Evolutionary conservation across 2,329 filamentous ascomycete genomes (phyloP).

Genomic region (Alternaria tenuissima): DNA sequence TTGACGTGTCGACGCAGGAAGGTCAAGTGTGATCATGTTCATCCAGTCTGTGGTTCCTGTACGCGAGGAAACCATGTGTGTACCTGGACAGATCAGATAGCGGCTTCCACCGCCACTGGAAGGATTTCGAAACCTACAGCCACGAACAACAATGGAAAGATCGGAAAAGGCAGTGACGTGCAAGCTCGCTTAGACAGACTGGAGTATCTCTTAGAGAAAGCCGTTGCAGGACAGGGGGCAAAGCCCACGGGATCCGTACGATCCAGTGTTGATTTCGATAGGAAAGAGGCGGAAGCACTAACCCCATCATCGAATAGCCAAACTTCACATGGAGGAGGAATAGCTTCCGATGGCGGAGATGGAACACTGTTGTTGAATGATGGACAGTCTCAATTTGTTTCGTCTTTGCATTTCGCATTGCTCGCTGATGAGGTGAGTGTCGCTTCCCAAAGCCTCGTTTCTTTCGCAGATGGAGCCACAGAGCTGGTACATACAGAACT

Average conservation of each 20-base stretch:
- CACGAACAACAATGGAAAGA: slow-evolving; percentile 25
- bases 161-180: slow-evolving; percentile 42
- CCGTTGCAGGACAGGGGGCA: slow-evolving; percentile 34
- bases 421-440: slow-evolving; percentile 49
- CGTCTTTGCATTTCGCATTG: slow-evolving; percentile 51
- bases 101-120: slow-evolving; percentile 25
- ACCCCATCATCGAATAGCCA: slow-evolving; percentile 47
- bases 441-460: neutral
- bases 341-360: slow-evolving; percentile 47
- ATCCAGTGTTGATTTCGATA: slow-evolving; percentile 30
- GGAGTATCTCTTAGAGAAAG: slow-evolving; percentile 47
- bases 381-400: slow-evolving; percentile 51
- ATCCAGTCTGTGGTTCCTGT: slow-evolving; percentile 51
- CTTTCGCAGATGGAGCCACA: neutral
- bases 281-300: slow-evolving; percentile 31
- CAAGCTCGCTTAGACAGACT: slow-evolving; percentile 49
- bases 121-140: slow-evolving; percentile 39
- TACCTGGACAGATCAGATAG: slow-evolving; percentile 45
- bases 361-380: slow-evolving; percentile 49
- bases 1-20: slow-evolving; percentile 51
- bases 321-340: slow-evolving; percentile 44
- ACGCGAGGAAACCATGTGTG: slow-evolving; percentile 49
- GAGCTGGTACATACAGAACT: neutral
- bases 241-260: slow-evolving; percentile 24
- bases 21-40: slow-evolving; percentile 50